These are phyloP conservation scores for Vitis riparia DNA, from an alignment of 164 flowering plant genomes.

Conservation along the genomic window DNA sequence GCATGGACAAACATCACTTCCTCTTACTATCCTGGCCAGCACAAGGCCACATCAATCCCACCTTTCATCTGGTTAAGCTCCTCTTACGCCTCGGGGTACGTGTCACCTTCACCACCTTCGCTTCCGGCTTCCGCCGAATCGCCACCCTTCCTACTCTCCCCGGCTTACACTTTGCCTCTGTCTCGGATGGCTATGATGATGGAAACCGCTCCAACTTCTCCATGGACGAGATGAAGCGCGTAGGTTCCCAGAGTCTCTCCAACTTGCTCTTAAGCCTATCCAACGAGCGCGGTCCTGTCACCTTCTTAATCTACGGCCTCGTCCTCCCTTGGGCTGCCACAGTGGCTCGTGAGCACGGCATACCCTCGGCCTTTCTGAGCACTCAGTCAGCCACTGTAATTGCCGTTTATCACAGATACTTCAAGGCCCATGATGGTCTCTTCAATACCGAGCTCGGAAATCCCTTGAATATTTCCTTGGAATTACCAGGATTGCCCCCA, in stretches of 20 bases:
- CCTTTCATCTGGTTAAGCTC: constrained; percentile 15
- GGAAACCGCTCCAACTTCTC: not conserved
- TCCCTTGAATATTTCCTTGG: not conserved
- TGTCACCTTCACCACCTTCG: constrained; percentile 18
- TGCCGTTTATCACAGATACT: constrained; percentile 12
- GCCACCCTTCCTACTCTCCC: not conserved
- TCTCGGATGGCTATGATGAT: constrained; percentile 20
- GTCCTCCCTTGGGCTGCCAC: constrained; percentile 14
- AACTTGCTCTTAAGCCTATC: not conserved
- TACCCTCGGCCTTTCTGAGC: constrained; percentile 13
- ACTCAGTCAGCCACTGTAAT: constrained; percentile 16
- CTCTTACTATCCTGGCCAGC: constrained; percentile 4
- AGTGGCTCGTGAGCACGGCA: constrained; percentile 8
- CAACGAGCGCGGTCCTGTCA: not conserved
- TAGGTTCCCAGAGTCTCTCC: not conserved
- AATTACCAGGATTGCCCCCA: constrained; percentile 14
- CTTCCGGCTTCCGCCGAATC: not conserved
- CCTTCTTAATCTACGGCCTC: constrained; percentile 9
- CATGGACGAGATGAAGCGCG: constrained; percentile 4
- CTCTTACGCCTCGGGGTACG: constrained; percentile 1
- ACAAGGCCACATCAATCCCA: constrained; percentile 25
- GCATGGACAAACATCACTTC: constrained; percentile 4
- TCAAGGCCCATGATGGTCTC: constrained; percentile 4
- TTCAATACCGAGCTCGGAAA: not conserved
- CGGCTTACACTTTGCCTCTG: constrained; percentile 12